Evolutionary conservation across 1,284 basidiomycete species (phyloP).

Genomic region (Phaffia rhodozyma): DNA sequence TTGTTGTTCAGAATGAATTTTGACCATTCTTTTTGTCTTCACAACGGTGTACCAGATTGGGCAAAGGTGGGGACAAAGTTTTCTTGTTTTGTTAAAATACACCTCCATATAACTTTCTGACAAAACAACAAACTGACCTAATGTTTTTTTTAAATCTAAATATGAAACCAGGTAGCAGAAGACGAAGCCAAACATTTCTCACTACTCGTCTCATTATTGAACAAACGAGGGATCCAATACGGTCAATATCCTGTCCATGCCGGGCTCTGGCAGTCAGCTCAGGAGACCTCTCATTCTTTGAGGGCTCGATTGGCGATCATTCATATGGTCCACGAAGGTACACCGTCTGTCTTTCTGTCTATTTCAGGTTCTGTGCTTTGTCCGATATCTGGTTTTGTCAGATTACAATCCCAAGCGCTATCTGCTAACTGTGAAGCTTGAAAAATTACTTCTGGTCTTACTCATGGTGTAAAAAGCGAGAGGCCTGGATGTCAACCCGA

Average conservation of each 20-base stretch:
- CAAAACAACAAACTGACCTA: constrained; percentile 28
- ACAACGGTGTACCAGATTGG: constrained; percentile 27
- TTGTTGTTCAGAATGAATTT: background rate
- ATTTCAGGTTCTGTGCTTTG: too few relatives aligned
- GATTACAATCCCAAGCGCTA: background rate
- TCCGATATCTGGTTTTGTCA: background rate
- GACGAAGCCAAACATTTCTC: constrained; percentile 67
- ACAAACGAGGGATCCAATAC: constrained; percentile 15
- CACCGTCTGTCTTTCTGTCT: background rate
- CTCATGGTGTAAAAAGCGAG: constrained; percentile 63
- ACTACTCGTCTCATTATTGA: constrained; percentile 35
- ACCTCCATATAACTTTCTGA: background rate
- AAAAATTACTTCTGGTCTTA: background rate
- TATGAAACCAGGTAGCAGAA: constrained; percentile 45
- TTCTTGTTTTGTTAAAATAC: background rate
- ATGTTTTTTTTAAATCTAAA: constrained; percentile 20
- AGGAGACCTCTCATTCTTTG: constrained; percentile 57
- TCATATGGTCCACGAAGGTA: constrained; percentile 36
- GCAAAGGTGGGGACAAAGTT: constrained; percentile 43
- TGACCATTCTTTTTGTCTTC: background rate
- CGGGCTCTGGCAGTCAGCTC: constrained; percentile 69
- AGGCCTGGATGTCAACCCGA: constrained; percentile 74
- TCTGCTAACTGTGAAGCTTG: background rate
- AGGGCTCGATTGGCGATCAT: constrained; percentile 71
- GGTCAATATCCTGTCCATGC: constrained; percentile 49